Conservation (phyloP, 148 eudicot genomes). For the Rhododendron vialii region DNA sequence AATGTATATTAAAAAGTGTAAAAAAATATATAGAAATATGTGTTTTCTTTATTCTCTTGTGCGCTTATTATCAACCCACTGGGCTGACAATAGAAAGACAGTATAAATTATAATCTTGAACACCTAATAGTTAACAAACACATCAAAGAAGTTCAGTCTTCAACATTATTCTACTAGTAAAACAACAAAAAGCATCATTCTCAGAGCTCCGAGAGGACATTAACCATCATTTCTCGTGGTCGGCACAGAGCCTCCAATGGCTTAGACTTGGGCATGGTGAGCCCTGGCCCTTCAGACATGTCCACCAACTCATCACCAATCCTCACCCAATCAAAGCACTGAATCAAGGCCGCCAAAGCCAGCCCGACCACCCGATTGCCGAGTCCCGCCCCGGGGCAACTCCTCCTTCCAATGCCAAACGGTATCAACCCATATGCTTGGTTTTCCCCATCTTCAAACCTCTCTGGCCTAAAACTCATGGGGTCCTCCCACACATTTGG, state of each 20-base stretch:
- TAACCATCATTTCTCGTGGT: neutral
- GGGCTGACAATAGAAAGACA: too few relatives aligned
- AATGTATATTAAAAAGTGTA: too few relatives aligned
- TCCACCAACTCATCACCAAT: conserved; percentile 24
- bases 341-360: conserved; percentile 31
- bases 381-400: conserved; percentile 35
- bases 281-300: conserved; percentile 32
- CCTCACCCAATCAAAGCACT: conserved; percentile 45
- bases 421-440: conserved; percentile 33
- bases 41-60: too few relatives aligned
- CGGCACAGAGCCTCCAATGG: conserved; percentile 33
- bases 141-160: too few relatives aligned
- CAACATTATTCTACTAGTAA: too few relatives aligned
- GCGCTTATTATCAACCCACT: too few relatives aligned
- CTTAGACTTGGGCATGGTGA: conserved; percentile 33
- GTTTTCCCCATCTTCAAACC: conserved; percentile 24
- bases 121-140: too few relatives aligned
- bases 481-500: conserved; percentile 33
- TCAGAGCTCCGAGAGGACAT: neutral
- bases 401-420: conserved; percentile 40
- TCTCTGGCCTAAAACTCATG: conserved; percentile 34
- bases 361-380: conserved; percentile 31
- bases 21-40: too few relatives aligned
- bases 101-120: too few relatives aligned
- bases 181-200: neutral